Base-by-base conservation (phyloP, 164 flowering plant genomes). In the Sedum album region DNA sequence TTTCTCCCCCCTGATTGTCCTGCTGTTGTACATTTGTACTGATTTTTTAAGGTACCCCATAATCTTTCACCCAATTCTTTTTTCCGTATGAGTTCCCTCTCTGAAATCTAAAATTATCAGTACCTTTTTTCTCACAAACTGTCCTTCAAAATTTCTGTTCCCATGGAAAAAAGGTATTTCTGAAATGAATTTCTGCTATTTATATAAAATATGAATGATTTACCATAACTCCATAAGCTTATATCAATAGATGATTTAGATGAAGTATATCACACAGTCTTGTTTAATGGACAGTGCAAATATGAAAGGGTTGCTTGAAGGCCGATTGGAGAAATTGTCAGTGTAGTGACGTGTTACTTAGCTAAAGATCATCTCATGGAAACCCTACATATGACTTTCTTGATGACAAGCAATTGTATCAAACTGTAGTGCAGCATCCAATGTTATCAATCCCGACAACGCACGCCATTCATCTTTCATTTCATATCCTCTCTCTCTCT, bases 351-450 rank as follows among this genome's bases (percentile, higher is more conserved):
- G 61, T 55, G 61, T 55, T 6, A 55, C 61, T 55, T 25, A 25
- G 61, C 61, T 26, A 55, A 55, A 55, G 18, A 55, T 26, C 61
- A 55, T 25, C 17, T 55, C 61, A 55, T 55, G 61, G 61, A 55
- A 55, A 55, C 61, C 61, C 61, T 55, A 55, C 61, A 55, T 55
- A 26, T 49, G 57, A 49, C 57, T 49, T 49, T 44, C 9, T 0
- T 49, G 57, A n/a, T 49, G 57, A 49, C 57, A 49, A 49, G 57
- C 25, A 21, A 25, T 49, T 49, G 7, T n/a, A 49, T 49, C 57
- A 49, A 49, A n/a, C n/a, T n/a, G n/a, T n/a, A 49, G 15, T 21
- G 57, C 57, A 49, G 57, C 1, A 49, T 49, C 57, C 57, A 49
- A 49, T 49, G 57, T 49, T 49, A 49, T 2, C 25, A 49, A 10